Conservation (phyloP, 2,329 filamentous ascomycete genomes). For the Fusarium lyarnte region DNA sequence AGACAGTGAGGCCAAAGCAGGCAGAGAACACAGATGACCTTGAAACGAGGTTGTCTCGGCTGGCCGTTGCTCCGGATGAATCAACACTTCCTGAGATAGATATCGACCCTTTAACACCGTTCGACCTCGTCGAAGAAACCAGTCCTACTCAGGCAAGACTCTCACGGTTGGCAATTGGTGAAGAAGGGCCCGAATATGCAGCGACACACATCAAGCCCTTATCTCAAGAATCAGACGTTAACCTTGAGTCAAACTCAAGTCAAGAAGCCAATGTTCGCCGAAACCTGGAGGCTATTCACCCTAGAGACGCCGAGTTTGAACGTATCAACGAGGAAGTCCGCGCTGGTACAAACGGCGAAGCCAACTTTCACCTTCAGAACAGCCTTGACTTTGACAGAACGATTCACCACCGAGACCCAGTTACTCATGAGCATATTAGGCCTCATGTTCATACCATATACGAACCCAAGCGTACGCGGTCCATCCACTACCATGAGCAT, state of each 20-base stretch:
- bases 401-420: conserved; percentile 21
- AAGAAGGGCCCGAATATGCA: conserved; percentile 5
- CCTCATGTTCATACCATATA: conserved; percentile 38
- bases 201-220: not conserved
- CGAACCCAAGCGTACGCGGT: conserved; percentile 33
- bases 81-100: conserved; percentile 2
- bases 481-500: conserved; percentile 40
- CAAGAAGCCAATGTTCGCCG: conserved; percentile 2
- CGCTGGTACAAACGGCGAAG: not conserved
- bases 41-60: conserved; percentile 12
- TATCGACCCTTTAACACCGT: not conserved
- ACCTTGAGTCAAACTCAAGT: not conserved
- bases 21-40: conserved; percentile 18
- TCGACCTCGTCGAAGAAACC: not conserved
- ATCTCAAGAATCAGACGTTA: conserved; percentile 12
- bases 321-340: conserved; percentile 23
- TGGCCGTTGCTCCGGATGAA: conserved; percentile 13
- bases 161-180: conserved; percentile 9
- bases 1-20: not conserved
- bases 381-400: conserved; percentile 34
- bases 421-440: conserved; percentile 29
- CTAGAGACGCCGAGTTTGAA: conserved; percentile 14
- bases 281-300: not conserved
- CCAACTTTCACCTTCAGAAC: conserved; percentile 25
- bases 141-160: not conserved